Percentiles rank a stretch among this genome's conserved stretches.
These are phyloP conservation scores for Crithidia sp. DNA, from an alignment of 208 protist genomes.

Conservation along the genomic window DNA sequence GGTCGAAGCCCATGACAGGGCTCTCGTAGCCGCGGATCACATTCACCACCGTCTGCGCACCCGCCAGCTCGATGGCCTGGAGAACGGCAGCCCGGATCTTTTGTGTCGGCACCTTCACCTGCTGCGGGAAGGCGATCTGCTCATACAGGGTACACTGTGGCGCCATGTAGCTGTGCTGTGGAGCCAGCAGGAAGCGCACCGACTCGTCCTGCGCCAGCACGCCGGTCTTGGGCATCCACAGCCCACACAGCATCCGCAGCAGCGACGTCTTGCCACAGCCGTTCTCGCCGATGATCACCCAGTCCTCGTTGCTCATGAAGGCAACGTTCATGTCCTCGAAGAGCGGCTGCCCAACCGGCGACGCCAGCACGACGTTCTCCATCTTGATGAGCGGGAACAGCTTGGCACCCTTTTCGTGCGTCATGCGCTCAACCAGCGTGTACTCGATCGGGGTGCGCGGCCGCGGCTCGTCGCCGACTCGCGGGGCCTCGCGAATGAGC, in stretches of 20 bases:
- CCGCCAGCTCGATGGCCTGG: constrained; percentile 69
- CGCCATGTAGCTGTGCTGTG: constrained; percentile 86
- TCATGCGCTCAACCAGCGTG: constrained; percentile 35
- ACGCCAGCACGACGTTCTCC: constrained; percentile 60
- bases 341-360: constrained; percentile 66
- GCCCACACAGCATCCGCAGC: constrained; percentile 78
- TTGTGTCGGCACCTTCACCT: constrained; percentile 25
- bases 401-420: background rate
- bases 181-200: constrained; percentile 67
- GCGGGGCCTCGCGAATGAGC: constrained; percentile 28
- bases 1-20: constrained; percentile 61
- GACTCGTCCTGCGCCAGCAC: constrained; percentile 44
- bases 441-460: constrained; percentile 40
- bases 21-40: constrained; percentile 79
- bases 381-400: constrained; percentile 56
- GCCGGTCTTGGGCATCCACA: constrained; percentile 75
- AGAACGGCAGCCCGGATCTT: constrained; percentile 44
- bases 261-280: constrained; percentile 89
- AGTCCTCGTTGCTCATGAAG: constrained; percentile 74
- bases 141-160: constrained; percentile 85
- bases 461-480: constrained; percentile 9
- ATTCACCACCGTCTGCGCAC: constrained; percentile 73
- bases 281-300: constrained; percentile 86
- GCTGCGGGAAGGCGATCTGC: constrained; percentile 77
- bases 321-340: constrained; percentile 58